phyloP scores from a whole-genome alignment of 202 grass and related monocot species.

The Zoysia matrella region DNA sequence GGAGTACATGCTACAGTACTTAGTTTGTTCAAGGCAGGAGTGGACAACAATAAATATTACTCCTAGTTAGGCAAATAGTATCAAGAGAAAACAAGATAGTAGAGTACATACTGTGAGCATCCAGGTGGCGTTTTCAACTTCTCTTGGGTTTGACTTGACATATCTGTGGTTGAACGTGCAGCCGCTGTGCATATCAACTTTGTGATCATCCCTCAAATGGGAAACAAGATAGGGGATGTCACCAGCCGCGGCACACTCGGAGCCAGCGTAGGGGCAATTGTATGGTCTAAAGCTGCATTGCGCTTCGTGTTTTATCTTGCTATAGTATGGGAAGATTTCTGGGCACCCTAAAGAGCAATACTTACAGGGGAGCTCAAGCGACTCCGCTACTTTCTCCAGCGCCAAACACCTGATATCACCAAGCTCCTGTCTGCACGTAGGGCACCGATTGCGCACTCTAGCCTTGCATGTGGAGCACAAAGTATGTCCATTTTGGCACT shows the following conservation, averaged over 20 bases:
- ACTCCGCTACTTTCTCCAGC: slow-evolving; percentile 94
- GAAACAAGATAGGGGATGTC: slow-evolving; percentile 83
- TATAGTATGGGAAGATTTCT: slow-evolving; percentile 89
- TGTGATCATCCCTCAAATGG: slow-evolving; percentile 52
- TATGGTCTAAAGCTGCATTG: slow-evolving; percentile 40
- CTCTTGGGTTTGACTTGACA: slow-evolving; percentile 74
- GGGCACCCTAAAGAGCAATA: slow-evolving; percentile 74
- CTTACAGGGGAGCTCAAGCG: slow-evolving; percentile 87
- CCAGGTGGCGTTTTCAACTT: slow-evolving; percentile 93
- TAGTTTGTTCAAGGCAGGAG: too few relatives aligned
- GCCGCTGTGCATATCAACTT: slow-evolving; percentile 45
- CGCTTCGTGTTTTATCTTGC: slow-evolving; percentile 78
- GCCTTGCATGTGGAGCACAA: slow-evolving; percentile 89
- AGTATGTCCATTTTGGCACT: slow-evolving; percentile 97
- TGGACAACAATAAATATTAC: too few relatives aligned
- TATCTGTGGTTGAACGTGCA: slow-evolving; percentile 99
- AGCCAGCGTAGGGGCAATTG: slow-evolving; percentile 85
- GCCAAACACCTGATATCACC: background rate
- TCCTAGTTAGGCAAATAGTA: background rate
- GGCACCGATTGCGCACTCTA: slow-evolving; percentile 86
- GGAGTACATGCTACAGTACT: too few relatives aligned
- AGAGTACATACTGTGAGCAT: slow-evolving; percentile 71
- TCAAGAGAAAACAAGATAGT: slow-evolving; percentile 25
- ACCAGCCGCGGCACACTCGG: slow-evolving; percentile 66
- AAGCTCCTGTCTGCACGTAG: slow-evolving; percentile 90